Conservation (phyloP, 1,139 yeast species). For the Wickerhamomyces sp. region DNA sequence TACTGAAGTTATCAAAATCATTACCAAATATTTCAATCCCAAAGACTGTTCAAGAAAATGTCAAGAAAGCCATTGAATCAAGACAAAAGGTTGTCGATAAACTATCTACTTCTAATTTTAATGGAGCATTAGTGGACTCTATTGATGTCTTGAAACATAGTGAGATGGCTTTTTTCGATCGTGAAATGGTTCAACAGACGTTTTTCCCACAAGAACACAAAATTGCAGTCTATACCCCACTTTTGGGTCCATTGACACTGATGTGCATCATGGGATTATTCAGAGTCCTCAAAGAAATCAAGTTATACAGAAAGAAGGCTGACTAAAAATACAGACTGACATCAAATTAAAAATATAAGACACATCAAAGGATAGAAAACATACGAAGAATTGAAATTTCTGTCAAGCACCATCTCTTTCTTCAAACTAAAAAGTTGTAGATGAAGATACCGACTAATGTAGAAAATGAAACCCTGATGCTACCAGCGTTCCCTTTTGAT, state of each 20-base stretch:
- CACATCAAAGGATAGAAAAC: background rate
- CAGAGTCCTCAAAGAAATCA: slow-evolving; percentile 35
- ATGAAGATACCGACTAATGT: background rate
- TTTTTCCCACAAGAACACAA: slow-evolving; percentile 95
- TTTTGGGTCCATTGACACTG: slow-evolving; percentile 77
- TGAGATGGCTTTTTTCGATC: slow-evolving; percentile 82
- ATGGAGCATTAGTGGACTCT: slow-evolving; percentile 46
- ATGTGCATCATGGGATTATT: slow-evolving; percentile 60
- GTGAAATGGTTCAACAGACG: slow-evolving; percentile 91
- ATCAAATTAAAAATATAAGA: no score
- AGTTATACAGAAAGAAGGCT: slow-evolving; percentile 12
- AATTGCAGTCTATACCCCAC: slow-evolving; percentile 85
- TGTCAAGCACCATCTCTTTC: no score
- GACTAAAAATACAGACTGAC: background rate
- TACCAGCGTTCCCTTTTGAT: background rate
- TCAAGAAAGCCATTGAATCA: slow-evolving; percentile 27
- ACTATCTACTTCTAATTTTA: slow-evolving; percentile 31
- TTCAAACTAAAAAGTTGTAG: background rate
- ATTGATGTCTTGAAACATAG: slow-evolving; percentile 52
- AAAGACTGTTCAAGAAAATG: slow-evolving; percentile 29
- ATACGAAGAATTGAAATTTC: no score
- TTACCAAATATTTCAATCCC: slow-evolving; percentile 84
- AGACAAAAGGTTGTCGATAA: slow-evolving; percentile 27
- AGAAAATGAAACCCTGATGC: background rate
- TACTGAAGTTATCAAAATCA: slow-evolving; percentile 60